Conservation (phyloP, 2,329 filamentous ascomycete species). For the Colletotrichum limetticola region DNA sequence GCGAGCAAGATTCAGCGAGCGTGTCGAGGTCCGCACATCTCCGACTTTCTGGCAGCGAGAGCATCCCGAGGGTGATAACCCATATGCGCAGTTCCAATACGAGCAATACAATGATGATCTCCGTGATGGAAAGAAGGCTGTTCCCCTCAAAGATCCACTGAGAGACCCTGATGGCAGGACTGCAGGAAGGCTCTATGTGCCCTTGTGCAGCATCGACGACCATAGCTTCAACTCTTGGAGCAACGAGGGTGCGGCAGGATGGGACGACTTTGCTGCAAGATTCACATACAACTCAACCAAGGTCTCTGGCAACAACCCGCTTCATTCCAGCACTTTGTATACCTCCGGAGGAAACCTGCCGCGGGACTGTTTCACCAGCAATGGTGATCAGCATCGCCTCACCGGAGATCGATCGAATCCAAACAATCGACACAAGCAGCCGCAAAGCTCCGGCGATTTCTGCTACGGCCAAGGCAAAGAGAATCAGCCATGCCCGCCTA, state of each 20-base stretch:
- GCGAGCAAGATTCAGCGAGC: conserved; percentile 25
- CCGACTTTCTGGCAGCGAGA: conserved; percentile 33
- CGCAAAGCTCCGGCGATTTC: not conserved
- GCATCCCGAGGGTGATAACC: conserved; percentile 16
- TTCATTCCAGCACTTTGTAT: not conserved
- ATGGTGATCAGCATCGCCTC: not conserved
- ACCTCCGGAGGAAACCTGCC: not conserved
- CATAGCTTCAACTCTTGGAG: conserved; percentile 33
- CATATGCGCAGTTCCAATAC: conserved; percentile 19
- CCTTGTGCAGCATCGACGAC: conserved; percentile 8
- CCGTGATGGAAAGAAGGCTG: conserved; percentile 24
- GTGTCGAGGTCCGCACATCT: conserved; percentile 30
- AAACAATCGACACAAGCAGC: conserved; percentile 3
- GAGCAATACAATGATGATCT: conserved; percentile 29
- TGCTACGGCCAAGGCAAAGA: conserved; percentile 15
- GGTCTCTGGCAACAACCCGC: not conserved
- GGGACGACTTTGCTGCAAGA: not conserved
- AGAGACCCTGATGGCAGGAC: conserved; percentile 23
- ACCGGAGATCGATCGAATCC: not conserved
- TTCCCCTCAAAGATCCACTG: conserved; percentile 20
- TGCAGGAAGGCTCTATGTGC: not conserved
- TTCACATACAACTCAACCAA: not conserved
- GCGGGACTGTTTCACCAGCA: not conserved
- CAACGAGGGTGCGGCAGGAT: not conserved
- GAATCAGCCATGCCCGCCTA: not conserved